Base-by-base conservation (phyloP, 2,329 filamentous ascomycete species). In the Botrytis paeoniae region DNA sequence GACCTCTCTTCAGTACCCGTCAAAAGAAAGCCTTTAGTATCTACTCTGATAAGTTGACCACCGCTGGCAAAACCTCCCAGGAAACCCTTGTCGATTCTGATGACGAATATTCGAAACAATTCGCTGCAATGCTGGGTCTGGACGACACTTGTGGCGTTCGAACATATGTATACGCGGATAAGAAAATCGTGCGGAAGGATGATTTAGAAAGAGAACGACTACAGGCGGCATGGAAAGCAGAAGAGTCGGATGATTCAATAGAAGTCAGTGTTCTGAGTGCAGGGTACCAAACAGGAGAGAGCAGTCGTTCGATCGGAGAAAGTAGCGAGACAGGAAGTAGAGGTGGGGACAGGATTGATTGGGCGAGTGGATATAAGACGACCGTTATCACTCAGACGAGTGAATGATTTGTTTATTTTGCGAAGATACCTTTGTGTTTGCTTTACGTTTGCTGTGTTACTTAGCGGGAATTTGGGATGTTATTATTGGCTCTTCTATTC, bases 1-100 rank as follows among this genome's bases (percentile, higher is more conserved):
- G 82, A 1, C 80, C 83, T 0, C 77, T 83, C 69, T 80, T 80
- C 75, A 75, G 73, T 25, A 75, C 77, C 73, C 72, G 77, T 61
- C 77, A 75, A 48, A 77, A 6, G 73, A 73, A 54, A 73, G 41
- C 39, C 10, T 25, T 51, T 7, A 72, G 63, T 32, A 20, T 43
- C 39, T 60, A 32, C 41, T 72, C 70, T 6, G 12, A 68, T 25
- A 48, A 39, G 4, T 61, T 63, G 7, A 5, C 3, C 32, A 39
- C 32, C 4, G 10, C 25, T 7, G 29, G 35, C 1, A 61, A 51
- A 69, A 4, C 18, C 2, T 72, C 70, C 18, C 51, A 39, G 8
- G 35, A 72, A 12, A 37, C 14, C 5, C 39, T 69, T 20, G 9
- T 8, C 14, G 20, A 10, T 20, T 37, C 37, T 16, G 64, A 48